Base-by-base conservation (phyloP, 1,139 yeast species). In the Candida buenavistaensis region DNA sequence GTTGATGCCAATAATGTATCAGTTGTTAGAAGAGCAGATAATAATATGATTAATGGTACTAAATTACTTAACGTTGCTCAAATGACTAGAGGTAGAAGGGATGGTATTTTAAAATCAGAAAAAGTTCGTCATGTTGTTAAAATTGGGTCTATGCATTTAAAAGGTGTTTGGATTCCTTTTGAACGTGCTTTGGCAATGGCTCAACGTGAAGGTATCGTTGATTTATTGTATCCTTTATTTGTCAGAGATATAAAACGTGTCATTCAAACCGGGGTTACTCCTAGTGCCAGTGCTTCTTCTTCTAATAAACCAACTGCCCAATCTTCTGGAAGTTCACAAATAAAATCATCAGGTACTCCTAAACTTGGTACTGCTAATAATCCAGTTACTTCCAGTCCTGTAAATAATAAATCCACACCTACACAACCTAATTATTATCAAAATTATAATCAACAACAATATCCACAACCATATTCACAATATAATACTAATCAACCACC, bases 81-180 rank as follows among this genome's bases (percentile, higher is more conserved):
- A 26, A 74, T 76, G 75, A 69, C 80, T 3, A 54, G 82, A 39
- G 82, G 82, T 3, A 58, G 78, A 35, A 52, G 81, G 35, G 81
- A 75, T 46, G 80, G 81, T 7, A 72, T 75, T 15, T 60, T 90
- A 44, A 90, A 90, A 64, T 80, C 86, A 42, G 97, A 90, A 59
- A 86, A 88, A 56, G 78, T 80, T 26, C 72, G 97, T 32, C 94
- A 88, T 57, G 97, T 92, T 32, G 96, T 90, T 38, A 90, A 90
- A 62, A 87, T 90, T 47, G 98, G 98, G 8, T 86, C 96, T 13
- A 90, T 90, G 97, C 96, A 90, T 58, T 71, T 90, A 52, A 90
- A 90, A 63, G 98, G 98, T 35, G 97, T 90, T 31, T 90, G 97
- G 97, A 89, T 90, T 46, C 97, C 97, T 1, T 89, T 89, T 58